Evolutionary conservation across 1,284 basidiomycete genomes (phyloP).

Genomic region (Naganishia sp.): DNA sequence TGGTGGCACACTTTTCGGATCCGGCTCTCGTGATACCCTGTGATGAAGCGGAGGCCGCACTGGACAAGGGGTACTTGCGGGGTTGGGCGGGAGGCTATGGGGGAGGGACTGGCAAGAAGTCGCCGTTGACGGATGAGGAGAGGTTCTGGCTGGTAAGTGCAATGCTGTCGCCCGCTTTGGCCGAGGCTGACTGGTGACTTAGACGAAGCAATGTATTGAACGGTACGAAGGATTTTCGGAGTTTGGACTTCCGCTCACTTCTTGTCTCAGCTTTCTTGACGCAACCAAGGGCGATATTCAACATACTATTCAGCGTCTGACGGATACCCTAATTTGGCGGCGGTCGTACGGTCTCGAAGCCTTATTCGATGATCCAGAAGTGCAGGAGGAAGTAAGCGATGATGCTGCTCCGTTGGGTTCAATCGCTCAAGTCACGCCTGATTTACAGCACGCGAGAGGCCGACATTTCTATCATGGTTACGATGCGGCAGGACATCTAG

Average conservation of each 20-base stretch:
- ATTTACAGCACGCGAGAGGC: constrained; percentile 14
- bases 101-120: constrained; percentile 16
- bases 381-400: constrained; percentile 24
- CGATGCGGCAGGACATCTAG: constrained; percentile 13
- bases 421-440: background rate
- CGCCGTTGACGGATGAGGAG: constrained; percentile 17
- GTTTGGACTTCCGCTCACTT: background rate
- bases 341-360: constrained; percentile 23
- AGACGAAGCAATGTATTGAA: constrained; percentile 22
- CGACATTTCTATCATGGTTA: constrained; percentile 29
- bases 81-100: constrained; percentile 29
- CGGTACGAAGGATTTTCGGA: background rate
- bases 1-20: constrained; percentile 30
- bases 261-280: constrained; percentile 15
- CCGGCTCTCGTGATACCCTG: constrained; percentile 17
- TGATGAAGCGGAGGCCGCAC: constrained; percentile 22
- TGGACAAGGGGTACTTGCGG: constrained; percentile 27
- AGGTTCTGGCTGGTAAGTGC: constrained; percentile 27
- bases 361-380: constrained; percentile 20
- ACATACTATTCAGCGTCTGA: constrained; percentile 23
- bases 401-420: too few relatives aligned
- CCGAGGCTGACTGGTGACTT: background rate
- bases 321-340: constrained; percentile 29
- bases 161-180: background rate
- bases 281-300: constrained; percentile 26